Evolutionary conservation across 805 yeast species (phyloP), one percentile per base, ranked within the genome.

Genomic region (Ascoidea rubescens): DNA sequence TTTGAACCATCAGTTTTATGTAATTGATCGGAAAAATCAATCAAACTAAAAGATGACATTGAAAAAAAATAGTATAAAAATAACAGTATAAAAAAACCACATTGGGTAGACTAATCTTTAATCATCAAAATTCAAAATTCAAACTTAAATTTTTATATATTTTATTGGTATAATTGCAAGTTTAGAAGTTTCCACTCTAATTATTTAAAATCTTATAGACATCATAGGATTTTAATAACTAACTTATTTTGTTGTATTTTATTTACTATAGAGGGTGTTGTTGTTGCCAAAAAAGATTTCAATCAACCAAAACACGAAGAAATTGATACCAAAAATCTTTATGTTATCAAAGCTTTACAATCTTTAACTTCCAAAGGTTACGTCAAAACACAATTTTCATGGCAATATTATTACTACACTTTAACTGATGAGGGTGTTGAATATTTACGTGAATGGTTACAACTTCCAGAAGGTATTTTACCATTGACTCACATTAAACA

Each of bases 401-500:
- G 99, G 99, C 97, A 90, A 84, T 88, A 88, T 84, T 93, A 93
- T 81, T 93, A 93, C 96, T 93, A 93, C 95, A 88, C 99, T 81
- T 86, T 93, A 73, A 93, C 98, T 72, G 98, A 93, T 72, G 96
- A 87, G 78, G 99, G 99, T 84, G 91, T 93, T 63, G 96, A 89
- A 72, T 93, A 79, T 86, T 85, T 93, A 71, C 87, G 97, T 80
- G 89, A 87, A 73, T 93, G 89, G 87, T 85, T 93, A 75, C 89
- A 90, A 84, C 82, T 93, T 69, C 99, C 99, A 78, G 95, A 87
- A 76, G 95, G 89, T 78, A 85, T 93, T 74, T 91, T 89, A 75
- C 99, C 99, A 72, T 83, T 86, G 75, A 93, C 99, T 72, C 87
- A 91, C 82, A 87, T 90, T 79, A 89, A 84, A 80, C 88, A 84